Evolutionary conservation across 148 eudicot species (phyloP), one percentile per base, ranked within the genome.

Genomic region (Chenopodium berlandieri): DNA sequence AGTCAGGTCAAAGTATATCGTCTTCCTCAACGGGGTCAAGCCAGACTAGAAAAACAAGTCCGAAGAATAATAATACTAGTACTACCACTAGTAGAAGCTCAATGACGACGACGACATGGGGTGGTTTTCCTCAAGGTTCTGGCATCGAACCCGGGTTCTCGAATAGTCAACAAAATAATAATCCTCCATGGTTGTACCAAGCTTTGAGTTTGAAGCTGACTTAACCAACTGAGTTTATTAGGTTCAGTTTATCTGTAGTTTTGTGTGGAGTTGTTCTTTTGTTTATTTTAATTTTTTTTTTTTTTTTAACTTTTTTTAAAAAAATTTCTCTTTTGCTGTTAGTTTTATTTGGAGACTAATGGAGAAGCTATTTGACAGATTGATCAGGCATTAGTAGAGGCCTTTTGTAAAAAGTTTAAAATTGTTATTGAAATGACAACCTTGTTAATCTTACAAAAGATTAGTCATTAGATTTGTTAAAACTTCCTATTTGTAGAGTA

Each of bases 11-110:
- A 48, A 92, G 92, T 68, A 79, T 89, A 64, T 90, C 97, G 2
- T 91, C 98, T 52, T 94, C 98, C 25, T 94, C 94, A n/a, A 82
- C 90, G 46, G 91, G 89, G 75, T 90, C 92, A 37, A 87, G 86
- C 60, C 89, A 84, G 56, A 78, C 84, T 37, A 84, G 67, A 75
- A 85, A 81, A 78, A 79, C 84, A 31, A 84, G 64, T 76, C 77
- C 85, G 1, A 76, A 81, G 63, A 75, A 68, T 7, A 72, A 50
- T 20, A 34, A 34, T 34, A 34, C 37, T 34, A 34, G 37, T 34
- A 34, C 37, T 4, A 58, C 4, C 46, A 40, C 30, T 1, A 47
- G 23, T 12, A 77, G 65, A 27, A 77, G 65, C 6, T 20, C 14
- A 52, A 2, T 19, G 13, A 50, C 75, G 20, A 40, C 78, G 54